These are phyloP conservation scores for Salisapilia sapeloensis DNA, from an alignment of 352 stramenopile species.

Conservation along the genomic window DNA sequence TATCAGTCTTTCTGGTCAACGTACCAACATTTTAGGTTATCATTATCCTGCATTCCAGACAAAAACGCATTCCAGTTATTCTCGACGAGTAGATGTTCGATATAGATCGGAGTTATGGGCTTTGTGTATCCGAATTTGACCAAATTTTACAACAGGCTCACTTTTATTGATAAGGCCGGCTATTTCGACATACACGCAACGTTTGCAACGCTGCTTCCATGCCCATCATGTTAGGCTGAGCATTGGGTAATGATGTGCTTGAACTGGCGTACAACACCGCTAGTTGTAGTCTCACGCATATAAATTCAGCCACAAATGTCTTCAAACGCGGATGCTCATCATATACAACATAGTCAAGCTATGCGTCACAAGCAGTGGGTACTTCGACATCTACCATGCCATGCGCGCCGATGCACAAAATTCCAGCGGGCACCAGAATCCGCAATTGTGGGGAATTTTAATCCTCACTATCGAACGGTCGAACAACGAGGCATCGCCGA, in stretches of 20 bases:
- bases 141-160: conserved; percentile 8
- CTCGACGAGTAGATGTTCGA: conserved; percentile 9
- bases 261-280: conserved; percentile 15
- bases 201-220: conserved; percentile 20
- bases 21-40: not conserved
- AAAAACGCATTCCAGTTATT: conserved; percentile 3
- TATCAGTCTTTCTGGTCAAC: not conserved
- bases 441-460: conserved; percentile 6
- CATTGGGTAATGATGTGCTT: conserved; percentile 9
- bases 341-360: conserved; percentile 9
- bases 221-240: conserved; percentile 21
- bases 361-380: not conserved
- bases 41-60: not conserved
- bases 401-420: conserved; percentile 2
- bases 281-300: conserved; percentile 18
- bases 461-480: conserved; percentile 3
- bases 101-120: conserved; percentile 18
- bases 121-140: conserved; percentile 15
- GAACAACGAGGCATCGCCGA: conserved; percentile 15
- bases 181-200: conserved; percentile 16
- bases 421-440: conserved; percentile 16
- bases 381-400: conserved; percentile 10
- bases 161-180: conserved; percentile 10
- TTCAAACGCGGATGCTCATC: conserved; percentile 14
- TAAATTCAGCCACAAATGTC: conserved; percentile 14